Evolutionary conservation across 345 rosid species (phyloP).

Genomic region (Alliaria petiolata): DNA sequence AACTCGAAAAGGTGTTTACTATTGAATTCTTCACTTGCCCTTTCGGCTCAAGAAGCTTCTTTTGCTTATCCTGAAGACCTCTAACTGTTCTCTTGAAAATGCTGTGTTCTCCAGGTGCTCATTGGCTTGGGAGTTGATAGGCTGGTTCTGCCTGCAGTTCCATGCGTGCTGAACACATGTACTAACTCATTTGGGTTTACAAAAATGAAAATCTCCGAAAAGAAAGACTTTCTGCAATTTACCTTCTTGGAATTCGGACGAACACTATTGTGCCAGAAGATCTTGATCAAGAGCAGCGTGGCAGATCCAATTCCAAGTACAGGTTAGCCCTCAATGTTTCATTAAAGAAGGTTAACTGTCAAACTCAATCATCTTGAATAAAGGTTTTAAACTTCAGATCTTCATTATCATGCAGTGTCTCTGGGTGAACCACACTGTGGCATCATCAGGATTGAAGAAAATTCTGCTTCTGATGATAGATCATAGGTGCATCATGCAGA

Average conservation of each 20-base stretch:
- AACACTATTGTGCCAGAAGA: slow-evolving; percentile 67
- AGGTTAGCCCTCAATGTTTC: slow-evolving; percentile 26
- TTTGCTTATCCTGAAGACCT: neutral
- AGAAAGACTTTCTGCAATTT: slow-evolving; percentile 42
- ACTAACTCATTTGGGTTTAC: slow-evolving; percentile 73
- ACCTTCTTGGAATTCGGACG: slow-evolving; percentile 70
- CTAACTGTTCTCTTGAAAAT: neutral
- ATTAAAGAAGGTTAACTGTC: neutral
- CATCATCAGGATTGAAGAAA: slow-evolving; percentile 21
- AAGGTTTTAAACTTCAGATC: neutral
- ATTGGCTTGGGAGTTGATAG: slow-evolving; percentile 62
- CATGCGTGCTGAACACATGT: slow-evolving; percentile 59
- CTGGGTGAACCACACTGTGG: slow-evolving; percentile 16
- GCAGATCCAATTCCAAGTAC: slow-evolving; percentile 21
- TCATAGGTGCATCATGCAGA: slow-evolving; percentile 41
- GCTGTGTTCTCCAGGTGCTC: slow-evolving; percentile 42
- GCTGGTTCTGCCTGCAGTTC: slow-evolving; percentile 77
- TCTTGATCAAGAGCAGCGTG: slow-evolving; percentile 28
- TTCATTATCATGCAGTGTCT: slow-evolving; percentile 33
- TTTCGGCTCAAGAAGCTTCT: neutral
- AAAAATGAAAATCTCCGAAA: slow-evolving; percentile 49
- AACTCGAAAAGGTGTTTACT: slow-evolving; percentile 52
- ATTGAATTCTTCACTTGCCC: slow-evolving; percentile 2
- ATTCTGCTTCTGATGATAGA: slow-evolving; percentile 36
- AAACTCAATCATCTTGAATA: neutral